These are phyloP conservation scores for Tarenaya hassleriana DNA, from an alignment of 345 rosid genomes.

Conservation along the genomic window DNA sequence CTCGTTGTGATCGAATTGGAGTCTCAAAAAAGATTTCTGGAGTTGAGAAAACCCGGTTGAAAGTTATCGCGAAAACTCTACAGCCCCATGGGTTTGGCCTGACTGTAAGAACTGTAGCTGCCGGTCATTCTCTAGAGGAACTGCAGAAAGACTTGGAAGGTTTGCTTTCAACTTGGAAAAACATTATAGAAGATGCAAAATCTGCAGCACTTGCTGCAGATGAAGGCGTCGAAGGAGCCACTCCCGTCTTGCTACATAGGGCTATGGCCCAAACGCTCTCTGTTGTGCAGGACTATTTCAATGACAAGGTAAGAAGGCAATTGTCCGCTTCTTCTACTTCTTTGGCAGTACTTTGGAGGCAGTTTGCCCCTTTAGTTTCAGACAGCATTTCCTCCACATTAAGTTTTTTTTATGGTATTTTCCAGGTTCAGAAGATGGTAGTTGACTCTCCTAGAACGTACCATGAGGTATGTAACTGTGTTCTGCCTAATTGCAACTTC, in stretches of 20 bases:
- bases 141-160: constrained; percentile 84
- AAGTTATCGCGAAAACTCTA: constrained; percentile 83
- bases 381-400: constrained; percentile 18
- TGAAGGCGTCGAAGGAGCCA: constrained; percentile 89
- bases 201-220: constrained; percentile 95
- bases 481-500: constrained; percentile 1
- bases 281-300: constrained; percentile 92
- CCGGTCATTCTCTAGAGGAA: constrained; percentile 81
- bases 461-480: constrained; percentile 61
- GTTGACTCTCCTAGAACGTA: constrained; percentile 93
- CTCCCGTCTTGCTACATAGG: constrained; percentile 80
- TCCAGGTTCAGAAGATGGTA: constrained; percentile 84
- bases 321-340: constrained; percentile 2
- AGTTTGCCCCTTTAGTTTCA: constrained; percentile 10
- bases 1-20: constrained; percentile 61
- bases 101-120: constrained; percentile 89
- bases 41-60: constrained; percentile 77
- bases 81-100: constrained; percentile 90
- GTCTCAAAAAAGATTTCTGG: constrained; percentile 78
- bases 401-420: constrained; percentile 4
- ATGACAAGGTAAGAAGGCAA: constrained; percentile 47
- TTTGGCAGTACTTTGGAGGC: background rate
- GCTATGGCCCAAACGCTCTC: constrained; percentile 98
- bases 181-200: constrained; percentile 75
- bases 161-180: constrained; percentile 85